Evolutionary conservation across 2,329 filamentous ascomycete species (phyloP).

Genomic region (Lecanoromycetidae sp.): DNA sequence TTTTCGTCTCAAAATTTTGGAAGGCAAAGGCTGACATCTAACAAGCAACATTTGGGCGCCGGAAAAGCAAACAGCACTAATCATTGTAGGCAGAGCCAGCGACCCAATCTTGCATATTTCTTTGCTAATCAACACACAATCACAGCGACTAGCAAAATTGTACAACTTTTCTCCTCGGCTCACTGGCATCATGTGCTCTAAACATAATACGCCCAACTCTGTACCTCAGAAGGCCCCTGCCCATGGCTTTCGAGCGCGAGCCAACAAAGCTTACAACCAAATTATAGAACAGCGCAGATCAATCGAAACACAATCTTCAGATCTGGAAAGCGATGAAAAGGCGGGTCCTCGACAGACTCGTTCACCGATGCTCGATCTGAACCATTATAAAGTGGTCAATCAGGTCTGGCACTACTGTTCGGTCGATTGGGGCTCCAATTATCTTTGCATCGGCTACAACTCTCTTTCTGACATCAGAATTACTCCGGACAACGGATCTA

Average conservation of each 20-base stretch:
- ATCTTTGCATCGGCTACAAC: conserved; percentile 61
- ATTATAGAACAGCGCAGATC: conserved; percentile 2
- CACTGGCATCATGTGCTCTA: conserved; percentile 49
- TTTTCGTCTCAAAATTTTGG: not conserved
- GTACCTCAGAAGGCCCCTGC: conserved; percentile 13
- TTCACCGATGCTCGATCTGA: conserved; percentile 9
- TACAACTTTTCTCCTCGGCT: conserved; percentile 60
- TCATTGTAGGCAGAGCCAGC: conserved; percentile 31
- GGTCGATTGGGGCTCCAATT: conserved; percentile 54
- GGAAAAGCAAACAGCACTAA: conserved; percentile 43
- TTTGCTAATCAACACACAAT: conserved; percentile 18
- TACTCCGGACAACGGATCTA: not conserved
- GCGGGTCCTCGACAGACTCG: not conserved
- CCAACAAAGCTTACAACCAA: not conserved
- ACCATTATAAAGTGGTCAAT: conserved; percentile 45
- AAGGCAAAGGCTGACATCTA: not conserved
- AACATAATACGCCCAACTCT: conserved; percentile 32
- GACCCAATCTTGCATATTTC: not conserved
- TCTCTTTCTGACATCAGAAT: conserved; percentile 29
- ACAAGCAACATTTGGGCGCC: conserved; percentile 55
- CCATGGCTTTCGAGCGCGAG: not conserved
- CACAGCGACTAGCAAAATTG: conserved; percentile 41
- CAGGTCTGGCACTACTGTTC: conserved; percentile 67
- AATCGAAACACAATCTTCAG: conserved; percentile 2
- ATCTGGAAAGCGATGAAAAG: conserved; percentile 8